Evolutionary conservation across 148 eudicot species (phyloP), one percentile per base, ranked within the genome.

Genomic region (Vaccinium myrtillus): DNA sequence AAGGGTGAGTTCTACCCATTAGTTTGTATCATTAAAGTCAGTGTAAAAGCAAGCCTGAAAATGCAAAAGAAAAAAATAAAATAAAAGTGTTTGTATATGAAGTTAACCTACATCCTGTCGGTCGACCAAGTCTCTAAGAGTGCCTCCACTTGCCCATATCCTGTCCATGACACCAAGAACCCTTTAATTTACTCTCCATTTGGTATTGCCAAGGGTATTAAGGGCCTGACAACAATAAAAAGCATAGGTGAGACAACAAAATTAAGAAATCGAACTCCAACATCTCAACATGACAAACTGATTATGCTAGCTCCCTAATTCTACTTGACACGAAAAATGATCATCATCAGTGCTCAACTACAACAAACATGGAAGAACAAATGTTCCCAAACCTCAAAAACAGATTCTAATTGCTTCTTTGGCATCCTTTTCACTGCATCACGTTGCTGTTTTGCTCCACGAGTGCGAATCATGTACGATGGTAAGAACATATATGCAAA

Each of bases 131-230:
- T 87, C 93, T 83, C 89, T 98, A 85, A 96, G 90, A 49, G 91
- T 92, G 36, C 36, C 36, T 32, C 36, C 36, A 32, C 36, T 32
- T 32, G 36, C 36, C 36, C 36, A 32, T 32, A 32, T 32, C 36
- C 36, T 32, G 83, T 94, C 98, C 85, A 96, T 89, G 69, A 93
- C 78, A 65, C 77, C 56, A 81, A 96, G 94, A 75, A 96, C 94
- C 87, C 91, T 94, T 32, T 89, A 93, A 88, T 96, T 94, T 77
- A 96, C 90, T 91, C 97, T 91, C 99, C 99, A 96, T 90, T 87
- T 96, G 27, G 94, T 94, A 85, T 82, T 90, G 78, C 99, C 99
- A 75, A 96, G 99, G 23, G 94, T 96, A 89, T 96, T 92, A 87
- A 96, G 84, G 81, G 98, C 98, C 99, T 96, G 85, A 50, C 12